Evolutionary conservation across 75 land plant species (phyloP).

Genomic region (Sequoia sempervirens): DNA sequence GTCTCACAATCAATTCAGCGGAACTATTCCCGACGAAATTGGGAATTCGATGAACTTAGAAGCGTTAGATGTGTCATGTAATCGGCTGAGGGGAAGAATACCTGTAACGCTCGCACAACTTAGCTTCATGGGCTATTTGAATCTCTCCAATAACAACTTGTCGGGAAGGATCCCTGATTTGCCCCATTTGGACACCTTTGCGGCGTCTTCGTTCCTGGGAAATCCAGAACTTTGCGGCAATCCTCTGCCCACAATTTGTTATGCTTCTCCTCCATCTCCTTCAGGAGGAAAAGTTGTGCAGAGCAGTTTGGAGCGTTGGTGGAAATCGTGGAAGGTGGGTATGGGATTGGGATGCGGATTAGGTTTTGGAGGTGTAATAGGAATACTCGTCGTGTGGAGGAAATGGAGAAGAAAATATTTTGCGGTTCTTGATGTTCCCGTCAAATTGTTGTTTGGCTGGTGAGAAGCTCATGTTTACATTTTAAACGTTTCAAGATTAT

Average conservation of each 20-base stretch:
- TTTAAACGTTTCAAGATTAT: no score
- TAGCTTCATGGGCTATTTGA: neutral
- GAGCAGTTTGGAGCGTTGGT: neutral
- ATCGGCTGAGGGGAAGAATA: slow-evolving; percentile 6
- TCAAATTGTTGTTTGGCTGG: no score
- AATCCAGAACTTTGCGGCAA: slow-evolving; percentile 8
- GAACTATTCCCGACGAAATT: neutral
- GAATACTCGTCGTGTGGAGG: neutral
- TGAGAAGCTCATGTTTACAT: no score
- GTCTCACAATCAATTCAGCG: slow-evolving; percentile 8
- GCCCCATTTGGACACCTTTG: neutral
- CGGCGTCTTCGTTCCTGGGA: neutral
- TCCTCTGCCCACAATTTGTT: neutral
- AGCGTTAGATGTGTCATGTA: slow-evolving; percentile 9
- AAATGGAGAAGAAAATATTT: neutral
- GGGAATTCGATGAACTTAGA: neutral
- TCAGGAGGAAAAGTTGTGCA: neutral
- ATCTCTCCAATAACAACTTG: slow-evolving; percentile 12
- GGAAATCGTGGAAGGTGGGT: neutral
- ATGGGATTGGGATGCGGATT: neutral
- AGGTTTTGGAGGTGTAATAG: neutral
- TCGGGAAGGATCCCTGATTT: slow-evolving; percentile 7
- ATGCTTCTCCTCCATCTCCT: neutral
- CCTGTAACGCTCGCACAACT: neutral
- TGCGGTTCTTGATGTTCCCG: neutral